Conservation (phyloP, 148 eudicot species). For the Diospyros kaki region DNA sequence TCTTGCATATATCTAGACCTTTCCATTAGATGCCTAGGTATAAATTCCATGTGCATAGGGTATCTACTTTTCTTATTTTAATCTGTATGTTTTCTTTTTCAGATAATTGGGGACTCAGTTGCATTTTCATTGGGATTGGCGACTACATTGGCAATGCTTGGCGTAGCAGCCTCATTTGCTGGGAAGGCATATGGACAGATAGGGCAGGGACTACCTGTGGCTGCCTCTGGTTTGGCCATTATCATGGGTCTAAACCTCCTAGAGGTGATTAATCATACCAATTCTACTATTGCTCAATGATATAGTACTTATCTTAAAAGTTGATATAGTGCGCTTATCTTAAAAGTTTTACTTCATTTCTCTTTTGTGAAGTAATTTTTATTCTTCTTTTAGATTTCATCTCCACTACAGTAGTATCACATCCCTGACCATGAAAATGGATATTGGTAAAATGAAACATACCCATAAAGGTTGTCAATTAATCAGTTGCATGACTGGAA, state of each 20-base stretch:
- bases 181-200: slow-evolving; percentile 98
- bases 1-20: too few species aligned
- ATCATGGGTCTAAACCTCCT: slow-evolving; percentile 92
- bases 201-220: slow-evolving; percentile 88
- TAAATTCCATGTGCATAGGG: too few species aligned
- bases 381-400: neutral
- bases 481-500: too few species aligned
- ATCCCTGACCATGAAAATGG: neutral
- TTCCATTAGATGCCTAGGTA: too few species aligned
- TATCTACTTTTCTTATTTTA: neutral
- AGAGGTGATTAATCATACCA: slow-evolving; percentile 48
- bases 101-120: slow-evolving; percentile 83
- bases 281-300: slow-evolving; percentile 6
- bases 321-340: neutral
- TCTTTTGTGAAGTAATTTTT: neutral
- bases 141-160: slow-evolving; percentile 85
- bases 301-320: neutral
- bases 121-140: slow-evolving; percentile 96
- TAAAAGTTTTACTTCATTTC: neutral
- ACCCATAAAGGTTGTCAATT: too few species aligned
- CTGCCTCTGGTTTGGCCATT: slow-evolving; percentile 82
- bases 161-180: slow-evolving; percentile 91
- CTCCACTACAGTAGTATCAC: neutral
- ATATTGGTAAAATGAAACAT: too few species aligned
- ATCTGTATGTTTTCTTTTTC: slow-evolving; percentile 11